These are phyloP conservation scores for Colletotrichum costaricense DNA, from an alignment of 2,329 filamentous ascomycete genomes.

Conservation along the genomic window DNA sequence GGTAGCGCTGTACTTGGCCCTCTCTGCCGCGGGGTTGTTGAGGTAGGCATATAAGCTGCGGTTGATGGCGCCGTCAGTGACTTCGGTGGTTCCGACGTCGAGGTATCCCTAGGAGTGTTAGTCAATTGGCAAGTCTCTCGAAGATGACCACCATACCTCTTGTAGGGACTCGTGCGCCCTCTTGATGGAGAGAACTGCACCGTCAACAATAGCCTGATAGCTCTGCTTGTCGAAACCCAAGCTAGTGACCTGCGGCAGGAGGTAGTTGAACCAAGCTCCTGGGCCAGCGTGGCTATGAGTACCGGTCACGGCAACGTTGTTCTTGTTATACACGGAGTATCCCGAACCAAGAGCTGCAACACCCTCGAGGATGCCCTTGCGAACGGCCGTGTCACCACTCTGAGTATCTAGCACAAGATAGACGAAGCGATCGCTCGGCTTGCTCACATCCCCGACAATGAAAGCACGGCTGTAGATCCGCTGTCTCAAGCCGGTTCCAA, in stretches of 20 bases:
- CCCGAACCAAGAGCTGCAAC: slow-evolving; percentile 75
- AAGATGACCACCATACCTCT: slow-evolving; percentile 47
- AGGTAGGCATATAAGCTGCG: slow-evolving; percentile 90
- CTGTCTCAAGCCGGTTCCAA: slow-evolving; percentile 86
- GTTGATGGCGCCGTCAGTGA: slow-evolving; percentile 86
- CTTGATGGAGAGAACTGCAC: slow-evolving; percentile 83
- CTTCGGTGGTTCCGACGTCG: slow-evolving; percentile 74
- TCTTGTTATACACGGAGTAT: slow-evolving; percentile 79
- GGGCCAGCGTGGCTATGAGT: slow-evolving; percentile 95
- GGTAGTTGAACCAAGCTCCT: slow-evolving; percentile 93
- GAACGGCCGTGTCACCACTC: slow-evolving; percentile 88
- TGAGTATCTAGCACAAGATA: slow-evolving; percentile 91
- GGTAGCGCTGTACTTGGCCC: slow-evolving; percentile 70
- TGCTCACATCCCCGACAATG: slow-evolving; percentile 78
- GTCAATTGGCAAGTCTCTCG: neutral
- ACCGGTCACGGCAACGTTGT: slow-evolving; percentile 89
- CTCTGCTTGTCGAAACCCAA: slow-evolving; percentile 88
- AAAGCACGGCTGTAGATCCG: slow-evolving; percentile 91
- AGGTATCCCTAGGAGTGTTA: slow-evolving; percentile 68
- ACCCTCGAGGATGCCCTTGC: slow-evolving; percentile 86
- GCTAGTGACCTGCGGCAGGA: slow-evolving; percentile 90
- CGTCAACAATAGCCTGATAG: slow-evolving; percentile 89
- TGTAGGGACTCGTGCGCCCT: slow-evolving; percentile 80
- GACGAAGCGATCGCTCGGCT: slow-evolving; percentile 78
- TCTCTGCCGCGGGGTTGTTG: slow-evolving; percentile 83